Conservation (phyloP, 2,329 filamentous ascomycete genomes). For the Fusarium verticillioides region DNA sequence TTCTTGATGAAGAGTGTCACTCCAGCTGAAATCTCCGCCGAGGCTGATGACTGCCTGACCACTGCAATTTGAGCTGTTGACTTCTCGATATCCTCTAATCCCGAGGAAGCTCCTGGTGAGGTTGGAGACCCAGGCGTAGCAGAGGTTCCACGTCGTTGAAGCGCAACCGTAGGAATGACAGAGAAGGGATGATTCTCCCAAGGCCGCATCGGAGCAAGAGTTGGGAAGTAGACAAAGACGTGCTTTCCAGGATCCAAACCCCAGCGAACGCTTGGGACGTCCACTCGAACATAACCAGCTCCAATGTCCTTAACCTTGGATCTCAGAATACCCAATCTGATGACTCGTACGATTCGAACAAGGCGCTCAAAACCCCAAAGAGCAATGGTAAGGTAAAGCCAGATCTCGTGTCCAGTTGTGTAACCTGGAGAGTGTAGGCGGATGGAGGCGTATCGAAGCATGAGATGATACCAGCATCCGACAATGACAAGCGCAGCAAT, state of each 20-base stretch:
- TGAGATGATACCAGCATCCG: conserved; percentile 58
- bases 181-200: conserved; percentile 24
- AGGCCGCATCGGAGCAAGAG: background rate
- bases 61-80: background rate
- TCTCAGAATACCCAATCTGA: conserved; percentile 38
- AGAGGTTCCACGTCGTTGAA: background rate
- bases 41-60: background rate
- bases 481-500: conserved; percentile 55
- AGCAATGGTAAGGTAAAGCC: conserved; percentile 44
- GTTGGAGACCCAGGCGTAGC: background rate
- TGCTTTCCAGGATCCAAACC: conserved; percentile 16
- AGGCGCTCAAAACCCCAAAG: conserved; percentile 48
- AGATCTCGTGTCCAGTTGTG: conserved; percentile 56
- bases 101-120: background rate
- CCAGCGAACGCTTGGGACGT: background rate
- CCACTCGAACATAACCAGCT: background rate
- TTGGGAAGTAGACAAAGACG: conserved; percentile 16
- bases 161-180: conserved; percentile 5
- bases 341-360: conserved; percentile 37
- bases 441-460: conserved; percentile 44
- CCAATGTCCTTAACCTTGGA: conserved; percentile 17
- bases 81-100: conserved; percentile 1
- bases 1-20: conserved; percentile 13
- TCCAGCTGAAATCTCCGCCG: conserved; percentile 5
- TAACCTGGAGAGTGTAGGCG: conserved; percentile 21